Evolutionary conservation across 306 rosid species (phyloP).

Genomic region (Malus sieversii): DNA sequence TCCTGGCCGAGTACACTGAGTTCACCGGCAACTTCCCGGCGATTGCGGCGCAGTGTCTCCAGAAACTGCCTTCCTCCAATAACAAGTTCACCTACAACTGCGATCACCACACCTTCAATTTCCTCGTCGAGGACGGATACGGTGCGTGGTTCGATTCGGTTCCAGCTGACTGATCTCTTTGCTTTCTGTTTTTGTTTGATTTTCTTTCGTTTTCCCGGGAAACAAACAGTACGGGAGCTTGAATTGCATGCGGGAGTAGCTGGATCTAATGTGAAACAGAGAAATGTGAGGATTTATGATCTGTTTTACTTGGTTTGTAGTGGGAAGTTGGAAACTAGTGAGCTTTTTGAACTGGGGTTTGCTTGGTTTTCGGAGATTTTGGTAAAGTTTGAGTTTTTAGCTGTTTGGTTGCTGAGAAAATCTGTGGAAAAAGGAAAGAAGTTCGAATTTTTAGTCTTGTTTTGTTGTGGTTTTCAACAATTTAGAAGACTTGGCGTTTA

Average conservation of each 20-base stretch:
- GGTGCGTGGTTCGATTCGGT: constrained; percentile 26
- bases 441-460: neutral
- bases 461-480: neutral
- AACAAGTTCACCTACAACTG: constrained; percentile 86
- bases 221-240: neutral
- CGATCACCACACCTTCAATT: constrained; percentile 88
- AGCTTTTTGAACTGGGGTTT: constrained; percentile 15
- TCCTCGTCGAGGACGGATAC: constrained; percentile 82
- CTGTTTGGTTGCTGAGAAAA: neutral
- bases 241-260: constrained; percentile 18
- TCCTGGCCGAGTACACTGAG: constrained; percentile 84
- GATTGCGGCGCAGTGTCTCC: constrained; percentile 87
- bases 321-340: neutral
- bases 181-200: neutral
- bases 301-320: constrained; percentile 2
- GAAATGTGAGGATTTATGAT: neutral
- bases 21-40: constrained; percentile 95
- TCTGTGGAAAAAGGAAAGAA: neutral
- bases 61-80: constrained; percentile 72
- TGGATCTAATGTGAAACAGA: constrained; percentile 34
- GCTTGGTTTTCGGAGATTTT: constrained; percentile 12
- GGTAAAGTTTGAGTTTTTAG: neutral
- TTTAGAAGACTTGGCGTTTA: neutral
- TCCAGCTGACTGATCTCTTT: neutral
- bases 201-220: constrained; percentile 3